Evolutionary conservation across 139 green algal species (phyloP).

Genomic region (Chlamydomonas asymmetrica): DNA sequence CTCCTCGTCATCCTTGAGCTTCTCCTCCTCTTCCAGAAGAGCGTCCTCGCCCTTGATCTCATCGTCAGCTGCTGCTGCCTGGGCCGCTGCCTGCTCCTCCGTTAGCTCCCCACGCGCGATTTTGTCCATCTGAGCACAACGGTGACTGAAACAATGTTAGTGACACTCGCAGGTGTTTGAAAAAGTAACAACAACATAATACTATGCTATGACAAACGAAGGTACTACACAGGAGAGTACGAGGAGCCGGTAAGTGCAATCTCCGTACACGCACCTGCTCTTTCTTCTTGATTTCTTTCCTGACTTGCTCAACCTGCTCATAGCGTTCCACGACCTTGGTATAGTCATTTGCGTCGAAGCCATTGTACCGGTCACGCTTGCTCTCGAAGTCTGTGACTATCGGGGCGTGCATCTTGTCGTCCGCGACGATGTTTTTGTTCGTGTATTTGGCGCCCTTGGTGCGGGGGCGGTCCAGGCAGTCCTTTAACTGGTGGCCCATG

Average conservation of each 20-base stretch:
- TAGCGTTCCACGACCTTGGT: constrained; percentile 72
- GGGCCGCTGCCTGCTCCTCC: constrained; percentile 53
- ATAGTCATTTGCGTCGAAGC: constrained; percentile 87
- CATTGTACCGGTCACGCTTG: constrained; percentile 93
- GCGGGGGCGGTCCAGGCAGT: constrained; percentile 95
- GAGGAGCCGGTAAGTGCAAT: not conserved
- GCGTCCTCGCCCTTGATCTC: constrained; percentile 49
- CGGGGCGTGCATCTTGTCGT: constrained; percentile 80
- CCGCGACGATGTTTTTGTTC: constrained; percentile 91
- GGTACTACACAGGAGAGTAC: not conserved
- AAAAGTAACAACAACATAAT: not conserved
- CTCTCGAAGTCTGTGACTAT: constrained; percentile 77
- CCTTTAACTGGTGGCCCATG: constrained; percentile 94
- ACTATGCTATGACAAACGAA: not conserved
- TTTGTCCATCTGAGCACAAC: constrained; percentile 1
- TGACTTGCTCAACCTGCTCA: constrained; percentile 71
- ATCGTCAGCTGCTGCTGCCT: constrained; percentile 5
- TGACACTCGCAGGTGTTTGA: no score
- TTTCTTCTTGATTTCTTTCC: constrained; percentile 74
- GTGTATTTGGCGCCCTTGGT: constrained; percentile 84
- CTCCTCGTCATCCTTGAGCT: constrained; percentile 87
- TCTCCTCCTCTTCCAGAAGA: constrained; percentile 82
- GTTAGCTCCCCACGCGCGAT: constrained; percentile 36
- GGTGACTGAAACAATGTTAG: not conserved
- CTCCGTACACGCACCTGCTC: constrained; percentile 32